Evolutionary conservation across 768 basidiomycete genomes (phyloP).

Genomic region (Leccinum uliginosum): DNA sequence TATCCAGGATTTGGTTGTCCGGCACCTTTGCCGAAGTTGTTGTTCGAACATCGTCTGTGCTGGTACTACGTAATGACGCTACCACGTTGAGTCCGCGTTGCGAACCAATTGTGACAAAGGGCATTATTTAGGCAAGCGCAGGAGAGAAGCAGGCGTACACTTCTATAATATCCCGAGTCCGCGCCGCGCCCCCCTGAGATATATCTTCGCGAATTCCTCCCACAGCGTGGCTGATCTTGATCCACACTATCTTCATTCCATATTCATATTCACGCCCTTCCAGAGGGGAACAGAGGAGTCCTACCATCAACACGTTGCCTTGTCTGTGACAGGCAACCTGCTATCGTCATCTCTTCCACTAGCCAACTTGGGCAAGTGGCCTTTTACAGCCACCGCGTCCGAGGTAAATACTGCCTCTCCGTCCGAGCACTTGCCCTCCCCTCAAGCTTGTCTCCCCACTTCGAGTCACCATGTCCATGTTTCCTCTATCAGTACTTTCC

Average conservation of each 20-base stretch:
- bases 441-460: conserved; percentile 11
- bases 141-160: neutral
- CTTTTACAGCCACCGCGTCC: conserved; percentile 30
- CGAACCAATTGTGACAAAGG: conserved; percentile 2
- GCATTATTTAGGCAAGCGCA: neutral
- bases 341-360: conserved; percentile 24
- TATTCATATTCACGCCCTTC: conserved; percentile 27
- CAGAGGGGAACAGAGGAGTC: conserved; percentile 15
- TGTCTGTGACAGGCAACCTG: conserved; percentile 29
- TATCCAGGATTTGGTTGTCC: conserved; percentile 6
- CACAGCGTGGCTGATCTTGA: conserved; percentile 27
- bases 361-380: conserved; percentile 31
- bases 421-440: conserved; percentile 8
- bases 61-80: conserved; percentile 23
- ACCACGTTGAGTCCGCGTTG: conserved; percentile 23
- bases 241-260: conserved; percentile 27
- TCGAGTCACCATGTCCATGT: conserved; percentile 17
- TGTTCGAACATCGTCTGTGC: conserved; percentile 6
- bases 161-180: conserved; percentile 14
- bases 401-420: conserved; percentile 29
- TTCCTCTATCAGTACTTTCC: conserved; percentile 27
- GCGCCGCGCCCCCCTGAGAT: conserved; percentile 16
- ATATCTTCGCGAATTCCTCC: conserved; percentile 9
- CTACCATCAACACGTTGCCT: conserved; percentile 33
- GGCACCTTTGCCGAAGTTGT: conserved; percentile 10